Conservation (phyloP, 1,284 basidiomycete species). For the Hemileia vastatrix region DNA sequence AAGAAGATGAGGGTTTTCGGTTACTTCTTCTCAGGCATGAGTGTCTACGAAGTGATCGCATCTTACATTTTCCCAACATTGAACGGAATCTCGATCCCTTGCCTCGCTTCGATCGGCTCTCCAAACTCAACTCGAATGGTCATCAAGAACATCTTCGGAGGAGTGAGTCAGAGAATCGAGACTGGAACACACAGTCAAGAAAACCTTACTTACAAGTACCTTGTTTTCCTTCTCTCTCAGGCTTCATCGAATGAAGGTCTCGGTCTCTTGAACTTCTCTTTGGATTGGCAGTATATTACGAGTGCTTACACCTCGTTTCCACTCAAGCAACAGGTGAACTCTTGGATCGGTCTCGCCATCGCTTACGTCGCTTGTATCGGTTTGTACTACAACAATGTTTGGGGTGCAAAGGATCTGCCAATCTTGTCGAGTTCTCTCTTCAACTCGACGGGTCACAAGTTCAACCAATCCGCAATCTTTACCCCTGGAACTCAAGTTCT, state of each 20-base stretch:
- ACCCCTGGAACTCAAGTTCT: too few species aligned
- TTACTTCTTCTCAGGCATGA: slow-evolving; percentile 42
- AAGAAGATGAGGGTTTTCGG: slow-evolving; percentile 58
- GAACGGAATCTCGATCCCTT: slow-evolving; percentile 40
- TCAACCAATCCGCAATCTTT: slow-evolving; percentile 49
- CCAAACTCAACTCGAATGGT: slow-evolving; percentile 23
- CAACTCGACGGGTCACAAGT: slow-evolving; percentile 24
- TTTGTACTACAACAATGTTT: slow-evolving; percentile 37
- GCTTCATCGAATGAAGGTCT: slow-evolving; percentile 34
- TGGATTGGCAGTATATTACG: slow-evolving; percentile 43
- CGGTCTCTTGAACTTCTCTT: slow-evolving; percentile 33
- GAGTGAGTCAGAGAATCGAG: slow-evolving; percentile 25
- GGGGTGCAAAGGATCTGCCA: slow-evolving; percentile 25
- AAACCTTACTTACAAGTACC: too few species aligned
- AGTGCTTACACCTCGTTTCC: slow-evolving; percentile 30
- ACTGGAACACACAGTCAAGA: not conserved
- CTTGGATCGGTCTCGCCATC: slow-evolving; percentile 31
- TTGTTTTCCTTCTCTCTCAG: too few species aligned
- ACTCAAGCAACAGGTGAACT: slow-evolving; percentile 37
- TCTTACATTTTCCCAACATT: slow-evolving; percentile 47
- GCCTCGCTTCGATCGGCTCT: slow-evolving; percentile 53
- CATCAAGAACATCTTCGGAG: slow-evolving; percentile 42
- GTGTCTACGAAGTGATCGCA: slow-evolving; percentile 46
- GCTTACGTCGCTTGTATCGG: slow-evolving; percentile 31
- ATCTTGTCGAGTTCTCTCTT: slow-evolving; percentile 27